Percentiles rank a stretch among this genome's conserved stretches.
Evolutionary conservation across 306 rosid species (phyloP).

Genomic region (Cucurbita pepo): DNA sequence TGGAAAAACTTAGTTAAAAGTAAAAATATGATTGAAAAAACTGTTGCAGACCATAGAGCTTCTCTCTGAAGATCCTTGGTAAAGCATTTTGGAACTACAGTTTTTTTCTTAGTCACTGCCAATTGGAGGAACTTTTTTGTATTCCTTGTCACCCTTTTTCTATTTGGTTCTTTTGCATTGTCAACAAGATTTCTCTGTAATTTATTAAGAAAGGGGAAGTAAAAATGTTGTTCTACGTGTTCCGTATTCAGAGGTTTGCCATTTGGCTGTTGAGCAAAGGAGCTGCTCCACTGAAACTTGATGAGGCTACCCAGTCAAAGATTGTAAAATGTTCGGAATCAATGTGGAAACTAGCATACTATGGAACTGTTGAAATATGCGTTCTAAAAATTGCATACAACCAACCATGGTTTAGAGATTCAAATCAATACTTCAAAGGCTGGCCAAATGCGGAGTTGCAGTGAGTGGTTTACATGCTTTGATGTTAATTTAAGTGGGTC

Average conservation of each 20-base stretch:
- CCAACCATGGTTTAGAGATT: slow-evolving; percentile 76
- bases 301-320: slow-evolving; percentile 47
- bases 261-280: slow-evolving; percentile 44
- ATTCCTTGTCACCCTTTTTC: neutral
- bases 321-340: slow-evolving; percentile 80
- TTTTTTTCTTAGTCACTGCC: neutral
- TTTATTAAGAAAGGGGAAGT: neutral
- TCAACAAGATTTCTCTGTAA: neutral
- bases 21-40: neutral
- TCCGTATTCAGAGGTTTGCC: slow-evolving; percentile 46
- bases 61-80: neutral
- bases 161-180: neutral
- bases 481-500: neutral
- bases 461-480: slow-evolving; percentile 33
- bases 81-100: neutral
- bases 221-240: neutral
- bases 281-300: slow-evolving; percentile 37
- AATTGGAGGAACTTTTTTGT: neutral
- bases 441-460: slow-evolving; percentile 87
- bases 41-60: neutral
- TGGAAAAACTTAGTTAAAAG: neutral
- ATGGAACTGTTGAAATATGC: slow-evolving; percentile 59
- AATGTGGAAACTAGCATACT: slow-evolving; percentile 83
- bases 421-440: slow-evolving; percentile 48
- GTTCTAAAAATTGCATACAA: slow-evolving; percentile 34